Percentiles rank a stretch among this genome's conserved stretches.
Evolutionary conservation across 2,329 filamentous ascomycete genomes (phyloP).

Genomic region (Grosmannia serpens): DNA sequence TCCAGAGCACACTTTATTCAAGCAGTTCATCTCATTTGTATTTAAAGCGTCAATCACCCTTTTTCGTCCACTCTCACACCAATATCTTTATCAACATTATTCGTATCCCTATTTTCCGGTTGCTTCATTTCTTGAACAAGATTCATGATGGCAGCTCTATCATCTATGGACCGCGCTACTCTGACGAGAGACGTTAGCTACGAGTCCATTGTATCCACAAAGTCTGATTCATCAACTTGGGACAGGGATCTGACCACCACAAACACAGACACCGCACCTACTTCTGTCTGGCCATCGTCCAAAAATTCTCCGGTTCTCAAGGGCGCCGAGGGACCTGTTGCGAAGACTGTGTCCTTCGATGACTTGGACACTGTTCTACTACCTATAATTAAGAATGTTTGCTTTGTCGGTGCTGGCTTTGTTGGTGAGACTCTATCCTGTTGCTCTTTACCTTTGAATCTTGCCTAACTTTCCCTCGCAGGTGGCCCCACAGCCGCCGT

Average conservation of each 20-base stretch:
- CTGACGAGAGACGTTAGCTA: background rate
- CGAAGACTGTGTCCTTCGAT: background rate
- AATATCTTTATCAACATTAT: no score
- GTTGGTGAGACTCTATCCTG: background rate
- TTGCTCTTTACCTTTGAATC: background rate
- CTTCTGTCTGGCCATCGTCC: background rate
- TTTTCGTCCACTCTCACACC: no score
- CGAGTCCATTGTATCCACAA: background rate
- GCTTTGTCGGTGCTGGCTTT: slow-evolving; percentile 6
- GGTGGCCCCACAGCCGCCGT: slow-evolving; percentile 3
- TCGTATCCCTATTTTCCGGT: background rate
- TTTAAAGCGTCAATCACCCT: no score
- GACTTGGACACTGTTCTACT: background rate
- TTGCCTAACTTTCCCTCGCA: background rate
- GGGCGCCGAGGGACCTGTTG: background rate
- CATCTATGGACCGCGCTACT: background rate
- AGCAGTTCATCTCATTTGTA: no score
- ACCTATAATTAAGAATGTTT: background rate
- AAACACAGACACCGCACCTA: background rate
- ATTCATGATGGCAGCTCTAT: background rate
- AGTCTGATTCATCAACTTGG: background rate
- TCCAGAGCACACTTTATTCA: no score
- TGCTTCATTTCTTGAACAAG: background rate
- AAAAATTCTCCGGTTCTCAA: background rate
- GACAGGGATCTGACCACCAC: background rate